A percentile compares a stretch with the other conserved stretches of the same genome.
phyloP scores from a whole-genome alignment of 306 rosid genomes.

The Arachis hypogaea region DNA sequence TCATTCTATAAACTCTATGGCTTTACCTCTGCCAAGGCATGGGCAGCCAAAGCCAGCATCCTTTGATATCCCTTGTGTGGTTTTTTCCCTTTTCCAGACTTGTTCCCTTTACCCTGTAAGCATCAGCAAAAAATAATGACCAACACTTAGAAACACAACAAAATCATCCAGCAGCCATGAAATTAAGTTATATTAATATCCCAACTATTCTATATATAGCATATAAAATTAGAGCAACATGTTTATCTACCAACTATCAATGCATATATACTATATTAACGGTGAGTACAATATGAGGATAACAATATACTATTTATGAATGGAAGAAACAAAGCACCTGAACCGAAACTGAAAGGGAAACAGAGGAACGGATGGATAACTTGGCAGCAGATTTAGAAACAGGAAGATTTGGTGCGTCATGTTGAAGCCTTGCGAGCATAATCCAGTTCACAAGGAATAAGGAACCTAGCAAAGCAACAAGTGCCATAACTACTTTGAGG shows the following conservation, averaged over 20 bases:
- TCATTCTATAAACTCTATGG: not conserved
- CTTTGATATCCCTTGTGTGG: slow-evolving; percentile 65
- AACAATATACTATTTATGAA: too few relatives aligned
- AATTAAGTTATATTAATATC: not conserved
- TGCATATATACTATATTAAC: not conserved
- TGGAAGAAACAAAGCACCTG: slow-evolving; percentile 44
- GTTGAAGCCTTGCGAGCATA: slow-evolving; percentile 68
- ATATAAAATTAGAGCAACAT: not conserved
- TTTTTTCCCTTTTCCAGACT: slow-evolving; percentile 58
- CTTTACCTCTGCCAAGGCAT: slow-evolving; percentile 93
- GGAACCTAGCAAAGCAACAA: slow-evolving; percentile 56
- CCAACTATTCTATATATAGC: not conserved
- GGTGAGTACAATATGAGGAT: not conserved
- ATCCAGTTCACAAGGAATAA: slow-evolving; percentile 69
- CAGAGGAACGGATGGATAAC: slow-evolving; percentile 41
- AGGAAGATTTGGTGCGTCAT: slow-evolving; percentile 36
- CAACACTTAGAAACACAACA: slow-evolving; percentile 26
- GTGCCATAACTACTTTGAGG: slow-evolving; percentile 54
- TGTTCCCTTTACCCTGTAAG: slow-evolving; percentile 65
- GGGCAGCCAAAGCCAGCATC: slow-evolving; percentile 89
- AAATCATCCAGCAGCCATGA: slow-evolving; percentile 1
- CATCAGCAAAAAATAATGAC: slow-evolving; percentile 9
- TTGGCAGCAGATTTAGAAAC: slow-evolving; percentile 18
- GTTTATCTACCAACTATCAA: not conserved
- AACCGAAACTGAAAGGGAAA: slow-evolving; percentile 44